Evolutionary conservation across 2,329 filamentous ascomycete species (phyloP).

Genomic region (Colletotrichum tropicale): DNA sequence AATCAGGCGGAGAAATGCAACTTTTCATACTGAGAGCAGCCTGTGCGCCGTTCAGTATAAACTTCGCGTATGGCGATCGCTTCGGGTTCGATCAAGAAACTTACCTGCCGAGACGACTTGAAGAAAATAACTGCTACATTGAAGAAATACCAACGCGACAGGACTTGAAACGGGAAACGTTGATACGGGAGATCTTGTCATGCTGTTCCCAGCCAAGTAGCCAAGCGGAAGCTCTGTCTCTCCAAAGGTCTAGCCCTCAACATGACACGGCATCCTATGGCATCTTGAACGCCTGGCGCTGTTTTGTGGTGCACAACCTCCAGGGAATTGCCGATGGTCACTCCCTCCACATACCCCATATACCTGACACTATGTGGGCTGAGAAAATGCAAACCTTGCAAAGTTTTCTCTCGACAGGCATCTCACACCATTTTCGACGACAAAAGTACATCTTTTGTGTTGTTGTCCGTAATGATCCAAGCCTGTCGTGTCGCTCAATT

Average conservation of each 20-base stretch:
- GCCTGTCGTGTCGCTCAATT: background rate
- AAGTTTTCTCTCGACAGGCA: background rate
- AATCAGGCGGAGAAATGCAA: background rate
- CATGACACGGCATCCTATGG: rapidly evolving
- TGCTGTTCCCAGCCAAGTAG: rapidly evolving
- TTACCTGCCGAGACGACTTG: background rate
- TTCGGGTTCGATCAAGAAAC: rapidly evolving
- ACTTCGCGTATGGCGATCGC: background rate
- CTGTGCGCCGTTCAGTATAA: background rate
- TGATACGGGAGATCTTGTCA: background rate
- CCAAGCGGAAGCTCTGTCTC: rapidly evolving
- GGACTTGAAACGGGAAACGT: background rate
- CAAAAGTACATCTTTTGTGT: background rate
- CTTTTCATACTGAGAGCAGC: background rate
- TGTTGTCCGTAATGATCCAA: rapidly evolving
- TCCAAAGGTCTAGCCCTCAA: background rate
- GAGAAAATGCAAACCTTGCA: background rate
- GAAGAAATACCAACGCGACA: background rate
- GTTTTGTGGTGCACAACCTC: background rate
- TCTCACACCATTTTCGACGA: background rate
- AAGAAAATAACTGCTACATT: rapidly evolving
- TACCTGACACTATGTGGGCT: background rate
- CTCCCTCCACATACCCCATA: background rate
- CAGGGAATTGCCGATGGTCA: background rate
- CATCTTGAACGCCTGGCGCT: background rate